Base-by-base conservation (phyloP, 2,329 filamentous ascomycete species). In the Aspergillus persii region DNA sequence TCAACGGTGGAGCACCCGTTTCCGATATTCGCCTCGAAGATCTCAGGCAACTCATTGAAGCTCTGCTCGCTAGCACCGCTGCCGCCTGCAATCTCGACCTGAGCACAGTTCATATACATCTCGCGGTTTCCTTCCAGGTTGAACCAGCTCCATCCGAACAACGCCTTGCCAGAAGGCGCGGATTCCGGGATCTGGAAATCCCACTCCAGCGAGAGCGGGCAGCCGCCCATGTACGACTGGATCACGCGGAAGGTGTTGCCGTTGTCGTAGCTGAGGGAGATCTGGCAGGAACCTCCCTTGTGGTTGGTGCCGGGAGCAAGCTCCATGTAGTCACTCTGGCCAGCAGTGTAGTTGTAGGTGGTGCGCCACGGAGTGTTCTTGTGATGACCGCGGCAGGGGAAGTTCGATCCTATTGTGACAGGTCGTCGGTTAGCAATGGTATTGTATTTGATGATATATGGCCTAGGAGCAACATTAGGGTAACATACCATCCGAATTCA, bases 81-180 rank as follows among this genome's bases (percentile, higher is more conserved):
- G 8, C 54, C 59, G 18, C 70, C 71, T 6, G 74, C 67, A 41
- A 92, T 86, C 63, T 83, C 84, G 67, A 92, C 83, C 52, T 84
- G 80, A 8, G 90, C 89, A 70, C 90, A 94, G 76, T 91, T 91
- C 88, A 91, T 91, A 82, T 94, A 94, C 84, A 89, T 90, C 74
- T 93, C 90, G 52, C 90, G 83, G 77, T 92, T 92, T 30, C 90
- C 89, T 44, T 88, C 76, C 63, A 85, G 78, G 79, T 91, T 91
- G 77, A 89, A 88, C 88, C 88, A 90, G 47, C 85, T 86, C 91
- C 90, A 93, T 46, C 85, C 86, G 54, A 93, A 83, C 50, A 93
- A 72, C 60, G 85, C 88, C 30, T 86, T 68, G 8, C 83, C 74
- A 76, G 79, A 57, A 15, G 86, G 85, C 2, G 85, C 84, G 63